phyloP scores from a whole-genome alignment of 495 filamentous ascomycete species.

The Hypomontagnella submonticulosa region DNA sequence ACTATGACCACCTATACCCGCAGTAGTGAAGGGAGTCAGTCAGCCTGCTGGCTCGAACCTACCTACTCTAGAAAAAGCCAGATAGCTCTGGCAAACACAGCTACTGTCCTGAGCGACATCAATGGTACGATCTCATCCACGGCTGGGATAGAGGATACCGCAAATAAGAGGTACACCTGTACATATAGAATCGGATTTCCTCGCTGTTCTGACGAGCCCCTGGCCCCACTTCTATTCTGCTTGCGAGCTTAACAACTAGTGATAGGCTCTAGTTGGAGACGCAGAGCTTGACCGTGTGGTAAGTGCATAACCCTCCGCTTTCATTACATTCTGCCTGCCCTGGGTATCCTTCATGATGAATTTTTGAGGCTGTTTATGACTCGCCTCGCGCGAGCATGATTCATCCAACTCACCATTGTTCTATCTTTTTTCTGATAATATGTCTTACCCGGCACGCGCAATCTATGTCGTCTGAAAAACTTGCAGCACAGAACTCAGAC shows the following conservation, averaged over 20 bases:
- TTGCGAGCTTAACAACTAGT: slow-evolving; percentile 9
- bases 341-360: slow-evolving; percentile 46
- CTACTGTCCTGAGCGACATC: too few species aligned
- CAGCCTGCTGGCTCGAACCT: too few species aligned
- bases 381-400: slow-evolving; percentile 52
- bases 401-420: slow-evolving; percentile 59
- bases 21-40: too few species aligned
- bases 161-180: slow-evolving; percentile 23
- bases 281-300: slow-evolving; percentile 20
- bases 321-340: not conserved
- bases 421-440: slow-evolving; percentile 52
- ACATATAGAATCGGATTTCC: slow-evolving; percentile 52
- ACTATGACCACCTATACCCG: not conserved
- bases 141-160: slow-evolving; percentile 13
- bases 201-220: slow-evolving; percentile 10
- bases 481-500: not conserved
- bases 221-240: not conserved
- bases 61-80: too few species aligned
- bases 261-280: not conserved
- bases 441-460: slow-evolving; percentile 9
- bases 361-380: slow-evolving; percentile 63
- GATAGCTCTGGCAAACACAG: too few species aligned
- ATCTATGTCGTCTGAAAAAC: not conserved
- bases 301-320: slow-evolving; percentile 21
- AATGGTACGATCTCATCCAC: slow-evolving; percentile 14